Conservation (phyloP, 2,329 filamentous ascomycete species). For the Ceratocystis destructans region DNA sequence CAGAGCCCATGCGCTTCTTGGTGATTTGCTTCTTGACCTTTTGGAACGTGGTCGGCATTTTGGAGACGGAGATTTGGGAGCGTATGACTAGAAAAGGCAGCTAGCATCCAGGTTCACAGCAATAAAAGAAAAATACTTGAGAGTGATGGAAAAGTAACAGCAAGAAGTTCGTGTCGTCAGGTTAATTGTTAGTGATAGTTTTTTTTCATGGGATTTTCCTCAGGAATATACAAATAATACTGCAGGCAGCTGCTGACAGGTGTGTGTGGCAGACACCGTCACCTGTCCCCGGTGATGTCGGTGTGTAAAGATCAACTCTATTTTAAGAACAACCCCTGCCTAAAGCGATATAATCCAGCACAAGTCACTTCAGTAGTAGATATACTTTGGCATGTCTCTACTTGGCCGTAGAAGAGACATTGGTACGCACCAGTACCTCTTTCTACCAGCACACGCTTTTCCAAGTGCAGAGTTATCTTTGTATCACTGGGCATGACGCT, state of each 20-base stretch:
- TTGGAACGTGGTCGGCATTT: slow-evolving; percentile 61
- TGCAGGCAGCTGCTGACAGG: background rate
- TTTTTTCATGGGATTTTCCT: slow-evolving; percentile 8
- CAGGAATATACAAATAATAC: background rate
- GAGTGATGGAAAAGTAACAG: background rate
- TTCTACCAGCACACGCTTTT: no score
- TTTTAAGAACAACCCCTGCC: background rate
- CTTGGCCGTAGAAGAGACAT: no score
- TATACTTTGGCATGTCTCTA: background rate
- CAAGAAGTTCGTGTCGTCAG: background rate
- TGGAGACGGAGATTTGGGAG: slow-evolving; percentile 21
- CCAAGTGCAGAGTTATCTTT: no score
- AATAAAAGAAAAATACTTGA: background rate
- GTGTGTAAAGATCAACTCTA: background rate
- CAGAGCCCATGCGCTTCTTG: slow-evolving; percentile 60
- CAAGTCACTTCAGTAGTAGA: no score
- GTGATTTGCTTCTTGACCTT: slow-evolving; percentile 83
- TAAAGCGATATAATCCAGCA: no score
- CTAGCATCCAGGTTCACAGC: no score
- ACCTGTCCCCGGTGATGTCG: background rate
- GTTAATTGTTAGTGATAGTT: background rate
- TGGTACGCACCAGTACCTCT: no score
- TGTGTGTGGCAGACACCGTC: background rate
- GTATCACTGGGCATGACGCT: no score
- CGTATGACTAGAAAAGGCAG: no score